Evolutionary conservation across 2,329 filamentous ascomycete species (phyloP), one percentile per base, ranked within the genome.

Genomic region (Fusarium zealandicum): DNA sequence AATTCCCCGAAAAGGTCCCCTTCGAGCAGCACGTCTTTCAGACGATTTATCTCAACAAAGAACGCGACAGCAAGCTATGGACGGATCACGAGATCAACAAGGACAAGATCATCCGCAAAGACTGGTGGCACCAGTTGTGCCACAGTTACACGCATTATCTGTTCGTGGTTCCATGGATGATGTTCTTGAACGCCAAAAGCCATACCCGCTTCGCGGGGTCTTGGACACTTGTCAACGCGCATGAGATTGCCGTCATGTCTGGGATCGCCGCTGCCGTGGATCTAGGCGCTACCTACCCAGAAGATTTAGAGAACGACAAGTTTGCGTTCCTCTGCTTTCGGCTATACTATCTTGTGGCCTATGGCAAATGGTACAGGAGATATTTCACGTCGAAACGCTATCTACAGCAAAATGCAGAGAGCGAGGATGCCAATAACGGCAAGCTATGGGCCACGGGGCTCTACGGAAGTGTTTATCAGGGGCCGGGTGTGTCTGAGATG

Each of bases 281-380:
- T 5, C n/a, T 60, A 0, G 57, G 57, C 1, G 57, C 56, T 1
- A 42, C 16, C 0, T 60, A 60, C 8, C 57, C 57, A 3, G 57
- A 60, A 54, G 85, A 87, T 62, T 66, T 88, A 2, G 85, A 87
- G 71, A 71, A 82, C n/a, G 85, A 87, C 55, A 76, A 74, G 46
- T 88, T 86, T 64, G 82, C 85, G 0, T 77, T 88, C 48, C 64
- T 87, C 53, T 78, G 79, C 40, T 88, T 88, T 64, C 69, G 85
- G 36, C 66, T 88, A 53, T 88, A 88, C 59, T 87, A 87, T 53
- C 69, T 87, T 41, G 68, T 88, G 3, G 72, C 76, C 0, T 87
- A 88, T 62, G 84, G 85, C 17, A 82, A 80, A 60, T 87, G 84
- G 85, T 86, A 87, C 65, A 71, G 76, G 9, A 66, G 73, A 14